phyloP scores from a whole-genome alignment of 2,329 filamentous ascomycete genomes.

The Colletotrichum eremochloae region DNA sequence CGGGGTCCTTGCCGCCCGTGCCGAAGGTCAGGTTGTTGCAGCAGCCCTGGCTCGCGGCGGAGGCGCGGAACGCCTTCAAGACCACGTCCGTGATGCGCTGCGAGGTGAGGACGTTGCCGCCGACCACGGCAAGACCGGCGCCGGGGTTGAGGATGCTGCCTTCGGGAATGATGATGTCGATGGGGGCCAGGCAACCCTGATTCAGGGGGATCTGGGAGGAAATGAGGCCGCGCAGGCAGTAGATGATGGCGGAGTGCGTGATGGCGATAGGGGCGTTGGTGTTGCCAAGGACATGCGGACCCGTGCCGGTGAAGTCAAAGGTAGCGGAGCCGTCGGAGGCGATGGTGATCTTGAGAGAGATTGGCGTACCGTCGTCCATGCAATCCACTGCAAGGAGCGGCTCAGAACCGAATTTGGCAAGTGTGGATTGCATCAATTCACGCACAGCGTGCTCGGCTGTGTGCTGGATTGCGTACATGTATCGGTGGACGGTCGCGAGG shows the following conservation, averaged over 20 bases:
- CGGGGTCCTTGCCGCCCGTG: slow-evolving; percentile 76
- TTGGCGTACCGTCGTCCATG: slow-evolving; percentile 73
- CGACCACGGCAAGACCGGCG: slow-evolving; percentile 83
- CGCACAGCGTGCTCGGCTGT: slow-evolving; percentile 41
- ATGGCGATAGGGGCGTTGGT: slow-evolving; percentile 51
- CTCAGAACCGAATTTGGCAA: slow-evolving; percentile 75
- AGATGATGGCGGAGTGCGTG: slow-evolving; percentile 57
- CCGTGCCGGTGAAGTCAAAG: slow-evolving; percentile 65
- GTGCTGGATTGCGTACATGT: slow-evolving; percentile 43
- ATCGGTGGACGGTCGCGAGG: slow-evolving; percentile 72
- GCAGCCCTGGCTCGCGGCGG: slow-evolving; percentile 83
- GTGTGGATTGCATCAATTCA: slow-evolving; percentile 45
- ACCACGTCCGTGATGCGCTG: slow-evolving; percentile 89
- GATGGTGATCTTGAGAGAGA: slow-evolving; percentile 59
- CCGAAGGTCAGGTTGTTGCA: slow-evolving; percentile 90
- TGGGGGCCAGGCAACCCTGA: slow-evolving; percentile 85
- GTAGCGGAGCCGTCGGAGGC: slow-evolving; percentile 77
- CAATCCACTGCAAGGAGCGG: slow-evolving; percentile 78
- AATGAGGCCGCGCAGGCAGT: slow-evolving; percentile 85
- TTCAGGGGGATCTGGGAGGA: slow-evolving; percentile 87
- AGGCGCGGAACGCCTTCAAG: slow-evolving; percentile 82
- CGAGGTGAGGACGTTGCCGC: slow-evolving; percentile 84
- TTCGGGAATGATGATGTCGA: slow-evolving; percentile 79
- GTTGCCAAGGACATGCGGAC: slow-evolving; percentile 61
- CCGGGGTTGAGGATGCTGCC: slow-evolving; percentile 81